Base-by-base conservation (phyloP, 2,329 filamentous ascomycete genomes). In the Arachnopeziza araneosa region DNA sequence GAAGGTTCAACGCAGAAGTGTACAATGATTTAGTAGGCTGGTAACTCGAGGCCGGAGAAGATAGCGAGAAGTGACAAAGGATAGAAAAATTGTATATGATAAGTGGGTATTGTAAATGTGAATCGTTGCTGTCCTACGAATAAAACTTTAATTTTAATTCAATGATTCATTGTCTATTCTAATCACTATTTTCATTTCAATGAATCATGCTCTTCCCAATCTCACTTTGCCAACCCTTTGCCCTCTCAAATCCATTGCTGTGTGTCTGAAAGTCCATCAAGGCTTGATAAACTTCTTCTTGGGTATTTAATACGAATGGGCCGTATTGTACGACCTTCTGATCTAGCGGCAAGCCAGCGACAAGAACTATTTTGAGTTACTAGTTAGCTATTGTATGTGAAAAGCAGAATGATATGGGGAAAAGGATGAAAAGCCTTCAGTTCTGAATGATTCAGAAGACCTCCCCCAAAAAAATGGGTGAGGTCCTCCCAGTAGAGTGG, bases 291-390 rank as follows among this genome's bases (percentile, higher is more conserved):
- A 93, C 87, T 66, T 89, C 85, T 57, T 89, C 85, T 71, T 88
- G 79, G 50, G 81, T 84, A 62, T 78, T 91, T 61, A 92, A 75
- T n/a, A 95, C 91, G 71, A 95, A 95, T 0, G 91, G 90, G 0
- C 90, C 91, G 68, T 93, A 93, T 77, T 95, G 90, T 36, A 93
- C 86, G 44, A 95, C 83, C 50, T 86, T 82, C 75, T 95, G 90
- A 68, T 93, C 87, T 1, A 93, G 79, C 1, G 92, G 91, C 66
- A 89, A 82, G 12, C 92, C 91, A 0, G 91, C 90, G 19, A 95
- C 81, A 36, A 96, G 77, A 52, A 95, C 83, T 71, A 30, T 21
- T 44, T n/a, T 14, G 17, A 48, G 19, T 56, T 44, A 30, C 58
- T 60, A 59, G 55, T 48, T 10, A 26, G 7, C 1, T 2, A 22